These are phyloP conservation scores for Ophiocordyceps camponoti-rufipedis DNA, from an alignment of 2,329 filamentous ascomycete species.

Conservation along the genomic window DNA sequence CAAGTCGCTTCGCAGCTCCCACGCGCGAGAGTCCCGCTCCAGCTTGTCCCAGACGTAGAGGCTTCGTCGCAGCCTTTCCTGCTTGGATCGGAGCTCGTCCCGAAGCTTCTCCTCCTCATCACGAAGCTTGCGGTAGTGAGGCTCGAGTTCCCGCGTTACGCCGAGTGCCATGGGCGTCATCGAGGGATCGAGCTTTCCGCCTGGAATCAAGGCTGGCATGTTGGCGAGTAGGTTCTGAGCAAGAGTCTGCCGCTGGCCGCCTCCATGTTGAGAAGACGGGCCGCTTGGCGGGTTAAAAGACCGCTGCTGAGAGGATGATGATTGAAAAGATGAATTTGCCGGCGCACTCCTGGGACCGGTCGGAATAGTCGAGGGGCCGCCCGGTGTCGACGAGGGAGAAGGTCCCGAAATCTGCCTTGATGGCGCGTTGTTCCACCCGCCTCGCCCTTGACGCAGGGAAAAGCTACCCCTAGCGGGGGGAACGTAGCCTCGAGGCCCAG, in stretches of 20 bases:
- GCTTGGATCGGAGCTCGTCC: conserved; percentile 31
- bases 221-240: conserved; percentile 33
- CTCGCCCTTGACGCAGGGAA: conserved; percentile 24
- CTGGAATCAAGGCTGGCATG: conserved; percentile 31
- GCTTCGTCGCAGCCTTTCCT: conserved; percentile 34
- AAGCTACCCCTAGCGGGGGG: conserved; percentile 25
- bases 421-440: conserved; percentile 21
- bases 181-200: conserved; percentile 33
- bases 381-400: conserved; percentile 18
- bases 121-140: conserved; percentile 32
- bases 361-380: conserved; percentile 23
- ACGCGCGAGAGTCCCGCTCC: conserved; percentile 33
- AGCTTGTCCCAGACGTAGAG: conserved; percentile 34
- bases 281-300: conserved; percentile 41
- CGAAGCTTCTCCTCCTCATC: conserved; percentile 41
- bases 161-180: conserved; percentile 24
- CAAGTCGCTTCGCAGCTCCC: conserved; percentile 36
- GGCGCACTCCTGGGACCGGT: conserved; percentile 25
- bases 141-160: conserved; percentile 33
- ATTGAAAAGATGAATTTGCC: conserved; percentile 15
- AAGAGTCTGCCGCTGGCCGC: conserved; percentile 22
- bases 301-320: conserved; percentile 21
- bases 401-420: conserved; percentile 15
- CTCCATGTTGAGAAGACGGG: conserved; percentile 22
- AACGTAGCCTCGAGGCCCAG: conserved; percentile 36